Percentiles rank a stretch among this genome's conserved stretches.
Conservation (phyloP, 1,139 yeast species). For the Suhomyces panamericanus region DNA sequence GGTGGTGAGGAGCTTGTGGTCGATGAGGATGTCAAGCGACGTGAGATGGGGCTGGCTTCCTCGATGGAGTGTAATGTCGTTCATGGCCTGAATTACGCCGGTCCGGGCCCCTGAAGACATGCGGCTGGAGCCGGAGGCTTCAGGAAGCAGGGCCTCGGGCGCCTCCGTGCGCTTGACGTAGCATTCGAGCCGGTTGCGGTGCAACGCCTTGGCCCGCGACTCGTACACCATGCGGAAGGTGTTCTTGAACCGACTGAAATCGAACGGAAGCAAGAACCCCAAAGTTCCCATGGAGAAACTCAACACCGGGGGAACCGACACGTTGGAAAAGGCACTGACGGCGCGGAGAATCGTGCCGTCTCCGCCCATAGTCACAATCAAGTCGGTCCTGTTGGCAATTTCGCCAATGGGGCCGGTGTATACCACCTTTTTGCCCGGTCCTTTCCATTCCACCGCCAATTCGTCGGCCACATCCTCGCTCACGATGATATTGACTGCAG, state of each 20-base stretch:
- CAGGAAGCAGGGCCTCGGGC: not conserved
- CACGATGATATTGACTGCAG: constrained; percentile 74
- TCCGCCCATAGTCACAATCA: constrained; percentile 87
- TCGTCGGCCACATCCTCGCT: constrained; percentile 77
- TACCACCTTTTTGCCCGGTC: constrained; percentile 17
- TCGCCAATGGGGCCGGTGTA: constrained; percentile 62
- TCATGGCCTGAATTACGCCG: constrained; percentile 70
- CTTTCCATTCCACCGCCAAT: constrained; percentile 41
- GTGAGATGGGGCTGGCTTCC: constrained; percentile 88
- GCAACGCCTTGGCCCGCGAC: constrained; percentile 68
- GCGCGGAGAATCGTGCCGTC: constrained; percentile 91
- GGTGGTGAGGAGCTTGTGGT: constrained; percentile 79
- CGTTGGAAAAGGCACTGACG: constrained; percentile 61
- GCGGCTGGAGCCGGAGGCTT: not conserved
- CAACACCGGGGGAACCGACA: constrained; percentile 80
- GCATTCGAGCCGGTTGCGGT: constrained; percentile 76
- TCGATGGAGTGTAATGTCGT: constrained; percentile 84
- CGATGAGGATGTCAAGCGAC: constrained; percentile 76
- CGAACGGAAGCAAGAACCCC: constrained; percentile 88
- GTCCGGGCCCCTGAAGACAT: not conserved
- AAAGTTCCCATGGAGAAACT: constrained; percentile 90
- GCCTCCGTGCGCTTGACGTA: constrained; percentile 41
- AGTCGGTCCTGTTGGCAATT: constrained; percentile 60
- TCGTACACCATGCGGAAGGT: constrained; percentile 67
- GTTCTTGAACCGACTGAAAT: constrained; percentile 58